A percentile compares a stretch with the other conserved stretches of the same genome.
phyloP scores from a whole-genome alignment of 805 yeast genomes.

The Babjeviella inositovora region DNA sequence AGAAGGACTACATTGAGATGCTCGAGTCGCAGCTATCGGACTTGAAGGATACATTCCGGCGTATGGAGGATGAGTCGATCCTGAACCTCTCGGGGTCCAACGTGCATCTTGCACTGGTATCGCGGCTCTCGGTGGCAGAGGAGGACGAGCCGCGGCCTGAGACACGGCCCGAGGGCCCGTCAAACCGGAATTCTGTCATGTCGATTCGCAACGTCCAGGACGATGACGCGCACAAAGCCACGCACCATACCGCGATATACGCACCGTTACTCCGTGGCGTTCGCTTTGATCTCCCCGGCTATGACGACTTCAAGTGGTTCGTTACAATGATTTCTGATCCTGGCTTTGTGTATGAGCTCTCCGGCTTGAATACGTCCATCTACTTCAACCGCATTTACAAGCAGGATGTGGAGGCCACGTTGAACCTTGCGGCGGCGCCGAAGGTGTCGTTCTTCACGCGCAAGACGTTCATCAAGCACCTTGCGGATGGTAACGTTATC shows the following conservation, averaged over 20 bases:
- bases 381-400: slow-evolving; percentile 48
- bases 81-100: no score
- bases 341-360: slow-evolving; percentile 17
- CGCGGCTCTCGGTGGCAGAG: no score
- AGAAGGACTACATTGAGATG: slow-evolving; percentile 55
- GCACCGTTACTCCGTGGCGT: slow-evolving; percentile 17
- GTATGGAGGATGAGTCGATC: slow-evolving; percentile 32
- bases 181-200: no score
- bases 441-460: slow-evolving; percentile 47
- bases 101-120: no score
- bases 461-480: slow-evolving; percentile 42
- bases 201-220: no score
- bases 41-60: slow-evolving; percentile 42
- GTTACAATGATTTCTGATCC: slow-evolving; percentile 14
- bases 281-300: slow-evolving; percentile 26
- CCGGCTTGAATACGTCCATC: slow-evolving; percentile 28
- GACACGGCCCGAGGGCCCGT: no score
- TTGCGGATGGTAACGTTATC: slow-evolving; percentile 67
- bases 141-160: no score
- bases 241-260: no score
- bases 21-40: slow-evolving; percentile 53
- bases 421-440: slow-evolving; percentile 47
- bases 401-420: slow-evolving; percentile 70
- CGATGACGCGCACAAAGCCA: no score
- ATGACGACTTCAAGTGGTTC: slow-evolving; percentile 25